These are phyloP conservation scores for Silybum marianum DNA, from an alignment of 129 eudicot genomes.

Conservation along the genomic window DNA sequence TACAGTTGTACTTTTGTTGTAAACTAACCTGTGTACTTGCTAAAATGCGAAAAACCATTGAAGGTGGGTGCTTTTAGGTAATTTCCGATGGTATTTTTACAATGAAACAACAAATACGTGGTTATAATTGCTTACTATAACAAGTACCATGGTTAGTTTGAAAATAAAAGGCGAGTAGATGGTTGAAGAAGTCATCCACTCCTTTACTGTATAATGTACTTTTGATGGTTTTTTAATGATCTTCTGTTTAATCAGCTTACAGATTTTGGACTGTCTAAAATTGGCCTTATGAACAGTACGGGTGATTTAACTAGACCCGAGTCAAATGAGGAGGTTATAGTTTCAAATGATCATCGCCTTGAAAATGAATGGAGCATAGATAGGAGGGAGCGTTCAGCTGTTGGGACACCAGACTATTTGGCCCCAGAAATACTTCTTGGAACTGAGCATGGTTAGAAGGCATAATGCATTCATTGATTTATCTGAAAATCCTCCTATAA, in stretches of 20 bases:
- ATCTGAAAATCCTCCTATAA: constrained; percentile 4
- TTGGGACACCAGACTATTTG: constrained; percentile 92
- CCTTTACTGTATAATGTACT: background rate
- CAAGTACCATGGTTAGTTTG: too few species aligned
- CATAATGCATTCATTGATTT: background rate
- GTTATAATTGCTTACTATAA: too few species aligned
- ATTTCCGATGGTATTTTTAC: too few species aligned
- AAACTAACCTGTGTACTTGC: background rate
- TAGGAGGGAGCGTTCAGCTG: constrained; percentile 65
- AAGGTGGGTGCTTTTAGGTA: background rate
- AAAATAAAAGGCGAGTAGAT: background rate
- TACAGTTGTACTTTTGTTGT: background rate
- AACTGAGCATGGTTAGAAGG: constrained; percentile 76
- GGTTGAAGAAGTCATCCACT: background rate
- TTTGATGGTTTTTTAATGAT: constrained; percentile 11
- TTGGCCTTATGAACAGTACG: constrained; percentile 83
- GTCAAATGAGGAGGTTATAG: constrained; percentile 31
- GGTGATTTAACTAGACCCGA: constrained; percentile 60
- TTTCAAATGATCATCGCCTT: constrained; percentile 34
- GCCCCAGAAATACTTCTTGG: constrained; percentile 96
- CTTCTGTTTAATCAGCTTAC: constrained; percentile 69
- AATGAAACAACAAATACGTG: too few species aligned
- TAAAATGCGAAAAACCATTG: background rate
- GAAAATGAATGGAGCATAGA: constrained; percentile 38
- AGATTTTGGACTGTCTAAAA: constrained; percentile 85